These are phyloP conservation scores for Rhizopus arrhizus DNA, from an alignment of 371 early-diverging fungal species.

Conservation along the genomic window DNA sequence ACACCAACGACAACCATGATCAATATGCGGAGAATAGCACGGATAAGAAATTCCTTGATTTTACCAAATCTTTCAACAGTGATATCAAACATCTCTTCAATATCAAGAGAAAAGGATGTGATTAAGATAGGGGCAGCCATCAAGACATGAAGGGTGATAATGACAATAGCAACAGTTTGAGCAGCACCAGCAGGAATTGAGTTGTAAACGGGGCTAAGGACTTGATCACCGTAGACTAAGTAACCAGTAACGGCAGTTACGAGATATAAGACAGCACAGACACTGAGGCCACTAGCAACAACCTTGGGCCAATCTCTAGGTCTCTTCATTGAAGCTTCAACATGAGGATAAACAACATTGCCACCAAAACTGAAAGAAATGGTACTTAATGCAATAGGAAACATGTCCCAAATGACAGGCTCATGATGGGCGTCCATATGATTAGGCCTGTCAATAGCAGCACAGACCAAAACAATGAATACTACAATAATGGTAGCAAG, in stretches of 20 bases:
- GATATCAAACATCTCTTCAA: constrained; percentile 59
- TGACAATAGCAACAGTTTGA: constrained; percentile 57
- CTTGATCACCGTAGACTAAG: constrained; percentile 73
- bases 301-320: constrained; percentile 78
- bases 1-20: constrained; percentile 44
- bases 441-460: constrained; percentile 39
- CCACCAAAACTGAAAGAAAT: constrained; percentile 83
- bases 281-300: constrained; percentile 64
- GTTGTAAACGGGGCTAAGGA: constrained; percentile 73
- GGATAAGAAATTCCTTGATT: constrained; percentile 21
- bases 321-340: constrained; percentile 81
- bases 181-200: constrained; percentile 71
- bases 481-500: constrained; percentile 53
- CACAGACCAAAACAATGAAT: constrained; percentile 45
- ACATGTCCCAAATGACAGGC: constrained; percentile 52
- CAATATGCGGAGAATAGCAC: constrained; percentile 19
- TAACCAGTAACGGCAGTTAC: constrained; percentile 80
- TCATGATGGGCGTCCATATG: constrained; percentile 38
- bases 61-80: constrained; percentile 47
- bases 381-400: constrained; percentile 63
- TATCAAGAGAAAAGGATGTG: constrained; percentile 73
- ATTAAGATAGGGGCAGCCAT: constrained; percentile 78
- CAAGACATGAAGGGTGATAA: constrained; percentile 79
- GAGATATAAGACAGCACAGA: constrained; percentile 77
- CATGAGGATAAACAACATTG: constrained; percentile 82